These are phyloP conservation scores for Teratosphaeria zuluensis DNA, from an alignment of 2,329 filamentous ascomycete genomes.

Conservation along the genomic window DNA sequence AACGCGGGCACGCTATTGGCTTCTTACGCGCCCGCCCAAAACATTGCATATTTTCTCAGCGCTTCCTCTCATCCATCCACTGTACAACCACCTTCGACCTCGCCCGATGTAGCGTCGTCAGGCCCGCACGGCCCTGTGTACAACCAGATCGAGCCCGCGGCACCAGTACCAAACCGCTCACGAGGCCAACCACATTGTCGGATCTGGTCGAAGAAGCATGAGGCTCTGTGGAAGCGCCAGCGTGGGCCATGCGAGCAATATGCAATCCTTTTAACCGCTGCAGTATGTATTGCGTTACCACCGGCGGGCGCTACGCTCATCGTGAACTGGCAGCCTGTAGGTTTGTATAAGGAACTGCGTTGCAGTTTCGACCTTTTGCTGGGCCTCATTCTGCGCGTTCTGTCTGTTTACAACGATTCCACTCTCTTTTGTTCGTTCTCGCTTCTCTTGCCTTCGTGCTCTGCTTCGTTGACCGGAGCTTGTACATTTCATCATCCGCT, in stretches of 20 bases:
- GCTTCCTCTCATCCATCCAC: constrained; percentile 5
- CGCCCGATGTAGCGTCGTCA: background rate
- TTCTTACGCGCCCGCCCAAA: constrained; percentile 4
- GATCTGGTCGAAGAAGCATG: constrained; percentile 5
- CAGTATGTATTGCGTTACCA: constrained; percentile 11
- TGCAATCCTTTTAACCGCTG: constrained; percentile 20
- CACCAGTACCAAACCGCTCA: background rate
- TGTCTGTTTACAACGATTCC: background rate
- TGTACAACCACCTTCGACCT: background rate
- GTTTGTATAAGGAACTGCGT: constrained; percentile 20
- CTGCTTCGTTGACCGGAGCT: constrained; percentile 14
- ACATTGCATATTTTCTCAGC: constrained; percentile 1
- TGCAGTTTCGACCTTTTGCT: constrained; percentile 10
- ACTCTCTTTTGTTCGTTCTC: constrained; percentile 10
- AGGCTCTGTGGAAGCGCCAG: constrained; percentile 23
- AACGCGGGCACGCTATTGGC: constrained; percentile 2
- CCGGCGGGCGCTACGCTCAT: constrained; percentile 11
- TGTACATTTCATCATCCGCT: constrained; percentile 8
- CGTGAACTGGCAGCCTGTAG: constrained; percentile 2
- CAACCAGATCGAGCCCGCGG: background rate
- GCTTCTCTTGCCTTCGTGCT: constrained; percentile 17
- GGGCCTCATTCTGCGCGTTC: constrained; percentile 1
- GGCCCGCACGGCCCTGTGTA: background rate
- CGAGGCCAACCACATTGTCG: background rate
- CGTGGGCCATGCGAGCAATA: constrained; percentile 16